Base-by-base conservation (phyloP, 2,329 filamentous ascomycete species). In the Alternaria triticina region DNA sequence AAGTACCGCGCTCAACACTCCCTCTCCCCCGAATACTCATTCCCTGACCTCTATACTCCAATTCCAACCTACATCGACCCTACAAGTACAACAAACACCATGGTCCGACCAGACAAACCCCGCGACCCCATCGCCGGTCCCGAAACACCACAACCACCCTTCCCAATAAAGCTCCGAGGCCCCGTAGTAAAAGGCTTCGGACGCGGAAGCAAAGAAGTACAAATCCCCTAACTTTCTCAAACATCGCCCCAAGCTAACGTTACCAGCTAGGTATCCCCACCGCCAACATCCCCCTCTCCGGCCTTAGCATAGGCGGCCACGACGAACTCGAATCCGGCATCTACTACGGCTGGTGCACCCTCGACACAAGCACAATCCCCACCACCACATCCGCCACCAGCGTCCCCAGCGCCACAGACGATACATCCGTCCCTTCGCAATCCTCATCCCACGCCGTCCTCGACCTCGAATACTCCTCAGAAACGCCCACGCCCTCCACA, bases 181-280 rank as follows among this genome's bases (percentile, higher is more conserved):
- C 88, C 90, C 59, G 94, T 99, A 23, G 94, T 97, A 74, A 91
- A 92, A 74, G 96, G 96, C 33, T 98, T 98, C 80, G 95, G 96
- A 45, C 88, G 96, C 64, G 96, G 96, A 15, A 97, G 93, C 74
- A 96, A 94, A 84, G 94, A 97, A 82, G 92, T 94, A 79, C 62
- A 82, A 15, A 9, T 1, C 13, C 7, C 8, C 3, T 1, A 12
- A 7, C 30, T 2, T 2, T 3, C 12, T 4, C 13, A 11, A 5
- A 5, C 5, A 3, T 17, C 1, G 17, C 5, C 22, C 6, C 17
- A 23, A 17, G 1, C 20, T 23, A 36, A 52, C 30, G 3, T 1
- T 1, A 52, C 9, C 27, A 96, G 90, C 92, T 98, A 77, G 95
- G 95, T 72, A 97, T 98, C 78, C 96, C 96, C 3, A 98, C 96